phyloP scores from a whole-genome alignment of 352 stramenopile genomes.

The Phytophthora pseudosyringae region DNA sequence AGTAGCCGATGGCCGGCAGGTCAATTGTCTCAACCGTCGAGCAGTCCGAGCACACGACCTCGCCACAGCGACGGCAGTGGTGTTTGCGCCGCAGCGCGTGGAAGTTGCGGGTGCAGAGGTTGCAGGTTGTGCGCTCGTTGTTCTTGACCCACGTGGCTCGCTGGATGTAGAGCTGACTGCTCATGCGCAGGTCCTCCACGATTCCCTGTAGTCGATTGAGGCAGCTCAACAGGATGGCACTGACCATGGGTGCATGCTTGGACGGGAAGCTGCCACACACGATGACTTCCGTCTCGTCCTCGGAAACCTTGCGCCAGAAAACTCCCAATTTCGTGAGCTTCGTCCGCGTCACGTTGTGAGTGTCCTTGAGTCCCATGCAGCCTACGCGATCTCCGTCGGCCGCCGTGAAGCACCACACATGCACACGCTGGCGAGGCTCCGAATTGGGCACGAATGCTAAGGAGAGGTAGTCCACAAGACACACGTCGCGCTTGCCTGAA shows the following conservation, averaged over 20 bases:
- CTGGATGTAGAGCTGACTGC: slow-evolving; percentile 77
- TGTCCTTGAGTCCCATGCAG: slow-evolving; percentile 80
- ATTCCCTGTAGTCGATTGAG: slow-evolving; percentile 68
- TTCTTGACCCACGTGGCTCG: slow-evolving; percentile 82
- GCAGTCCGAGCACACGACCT: slow-evolving; percentile 85
- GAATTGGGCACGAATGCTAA: slow-evolving; percentile 69
- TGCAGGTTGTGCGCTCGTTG: slow-evolving; percentile 69
- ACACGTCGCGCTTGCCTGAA: slow-evolving; percentile 68
- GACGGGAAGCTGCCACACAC: slow-evolving; percentile 80
- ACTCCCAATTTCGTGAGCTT: slow-evolving; percentile 71
- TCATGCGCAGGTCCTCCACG: slow-evolving; percentile 77
- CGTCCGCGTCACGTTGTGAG: slow-evolving; percentile 62
- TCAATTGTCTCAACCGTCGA: slow-evolving; percentile 75
- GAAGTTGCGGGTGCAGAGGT: slow-evolving; percentile 84
- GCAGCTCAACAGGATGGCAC: slow-evolving; percentile 54
- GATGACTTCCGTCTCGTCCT: slow-evolving; percentile 82
- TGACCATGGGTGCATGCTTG: slow-evolving; percentile 68
- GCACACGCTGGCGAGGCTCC: slow-evolving; percentile 56
- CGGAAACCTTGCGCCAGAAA: slow-evolving; percentile 72
- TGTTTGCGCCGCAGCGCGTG: slow-evolving; percentile 77
- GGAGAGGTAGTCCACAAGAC: slow-evolving; percentile 77
- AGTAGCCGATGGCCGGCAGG: slow-evolving; percentile 75
- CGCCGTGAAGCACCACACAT: slow-evolving; percentile 83
- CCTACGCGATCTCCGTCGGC: slow-evolving; percentile 77
- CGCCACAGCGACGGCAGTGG: slow-evolving; percentile 83